Conservation (phyloP, 1,139 yeast genomes). For the Blastobotrys raffinosifermentans region DNA sequence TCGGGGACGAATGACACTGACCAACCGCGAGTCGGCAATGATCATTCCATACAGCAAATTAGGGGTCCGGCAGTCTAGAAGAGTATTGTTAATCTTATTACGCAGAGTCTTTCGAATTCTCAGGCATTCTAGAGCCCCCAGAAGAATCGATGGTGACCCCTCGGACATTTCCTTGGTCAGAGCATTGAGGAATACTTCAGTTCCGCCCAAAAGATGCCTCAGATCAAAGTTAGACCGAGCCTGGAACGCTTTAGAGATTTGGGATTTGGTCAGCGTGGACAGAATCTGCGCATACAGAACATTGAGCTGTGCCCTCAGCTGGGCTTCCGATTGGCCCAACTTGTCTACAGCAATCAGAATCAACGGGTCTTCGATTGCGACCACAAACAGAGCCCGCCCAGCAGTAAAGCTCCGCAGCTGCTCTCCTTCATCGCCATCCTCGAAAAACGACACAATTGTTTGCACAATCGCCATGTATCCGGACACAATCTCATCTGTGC, state of each 20-base stretch:
- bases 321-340: slow-evolving; percentile 47
- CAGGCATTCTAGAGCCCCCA: slow-evolving; percentile 59
- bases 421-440: slow-evolving; percentile 19
- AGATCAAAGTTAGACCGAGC: slow-evolving; percentile 78
- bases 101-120: slow-evolving; percentile 44
- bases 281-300: slow-evolving; percentile 74
- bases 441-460: slow-evolving; percentile 58
- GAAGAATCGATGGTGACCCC: slow-evolving; percentile 50
- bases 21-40: slow-evolving; percentile 49
- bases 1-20: slow-evolving; percentile 57
- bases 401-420: slow-evolving; percentile 26
- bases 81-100: slow-evolving; percentile 39
- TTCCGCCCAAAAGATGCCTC: slow-evolving; percentile 64
- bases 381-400: slow-evolving; percentile 47
- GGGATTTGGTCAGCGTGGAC: slow-evolving; percentile 72
- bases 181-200: slow-evolving; percentile 56
- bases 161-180: slow-evolving; percentile 51
- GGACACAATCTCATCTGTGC: slow-evolving; percentile 61
- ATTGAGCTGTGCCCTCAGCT: slow-evolving; percentile 60
- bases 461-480: slow-evolving; percentile 66
- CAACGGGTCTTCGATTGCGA: slow-evolving; percentile 62
- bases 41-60: slow-evolving; percentile 57
- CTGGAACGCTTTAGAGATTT: slow-evolving; percentile 60
- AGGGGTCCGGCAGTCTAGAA: slow-evolving; percentile 40
- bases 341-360: slow-evolving; percentile 68